Percentiles rank a stretch among this genome's conserved stretches.
These are phyloP conservation scores for Cryptosporidium ubiquitum DNA, from an alignment of 169 alveolate genomes.

Conservation along the genomic window DNA sequence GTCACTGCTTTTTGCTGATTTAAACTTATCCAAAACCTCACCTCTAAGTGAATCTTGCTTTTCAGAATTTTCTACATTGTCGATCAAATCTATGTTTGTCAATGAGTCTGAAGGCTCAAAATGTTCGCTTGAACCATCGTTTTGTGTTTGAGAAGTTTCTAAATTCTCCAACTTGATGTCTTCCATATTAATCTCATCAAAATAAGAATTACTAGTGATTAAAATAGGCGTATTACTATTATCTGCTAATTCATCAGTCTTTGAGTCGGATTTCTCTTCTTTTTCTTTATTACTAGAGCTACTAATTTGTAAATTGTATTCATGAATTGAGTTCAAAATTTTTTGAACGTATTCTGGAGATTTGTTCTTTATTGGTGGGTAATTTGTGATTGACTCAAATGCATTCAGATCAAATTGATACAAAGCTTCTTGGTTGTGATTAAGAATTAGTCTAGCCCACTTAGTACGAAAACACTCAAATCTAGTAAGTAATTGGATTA, in stretches of 20 bases:
- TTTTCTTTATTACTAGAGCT: not conserved
- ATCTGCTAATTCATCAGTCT: not conserved
- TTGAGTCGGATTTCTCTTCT: not conserved
- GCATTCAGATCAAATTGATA: conserved; percentile 68
- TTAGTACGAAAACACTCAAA: conserved; percentile 44
- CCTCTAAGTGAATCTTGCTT: not conserved
- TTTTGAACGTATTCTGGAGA: conserved; percentile 50
- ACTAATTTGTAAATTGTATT: conserved; percentile 21
- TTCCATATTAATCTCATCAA: not conserved
- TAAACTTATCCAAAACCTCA: not conserved
- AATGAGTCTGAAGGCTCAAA: not conserved
- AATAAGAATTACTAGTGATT: not conserved
- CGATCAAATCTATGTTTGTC: not conserved
- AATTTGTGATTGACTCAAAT: conserved; percentile 41
- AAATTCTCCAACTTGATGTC: not conserved
- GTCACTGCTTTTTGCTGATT: not conserved
- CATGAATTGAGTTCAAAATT: conserved; percentile 17
- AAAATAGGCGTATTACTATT: not conserved
- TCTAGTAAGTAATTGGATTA: conserved; percentile 13
- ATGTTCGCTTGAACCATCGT: not conserved
- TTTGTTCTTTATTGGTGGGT: conserved; percentile 52
- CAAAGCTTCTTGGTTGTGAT: conserved; percentile 58
- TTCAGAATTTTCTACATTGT: not conserved
- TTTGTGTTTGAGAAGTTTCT: not conserved
- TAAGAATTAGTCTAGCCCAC: conserved; percentile 58